Base-by-base conservation (phyloP, 2,329 filamentous ascomycete genomes). In the Teratosphaeria nubilosa region DNA sequence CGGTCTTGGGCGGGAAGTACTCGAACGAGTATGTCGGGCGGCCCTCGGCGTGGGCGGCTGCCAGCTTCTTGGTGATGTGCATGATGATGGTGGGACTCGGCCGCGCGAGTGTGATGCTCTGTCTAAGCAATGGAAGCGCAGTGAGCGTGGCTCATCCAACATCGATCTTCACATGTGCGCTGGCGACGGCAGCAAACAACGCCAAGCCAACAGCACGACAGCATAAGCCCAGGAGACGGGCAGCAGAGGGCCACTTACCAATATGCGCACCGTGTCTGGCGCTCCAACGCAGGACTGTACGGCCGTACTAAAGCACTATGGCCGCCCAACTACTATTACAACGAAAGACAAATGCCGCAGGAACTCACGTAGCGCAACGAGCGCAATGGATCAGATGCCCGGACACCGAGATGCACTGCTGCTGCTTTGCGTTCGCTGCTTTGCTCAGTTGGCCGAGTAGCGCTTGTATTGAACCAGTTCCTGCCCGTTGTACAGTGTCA, bases 1-100 rank as follows among this genome's bases (percentile, higher is more conserved):
- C 88, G 7, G 94, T 99, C 79, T 99, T 99, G 45, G 94, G 94
- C 55, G 94, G 94, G 77, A 99, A 99, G 81, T 96, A 99, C 75
- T 99, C 94, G 79, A 99, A 99, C 60, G 94, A 99, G 80, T 96
- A 96, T 71, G 91, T 94, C 59, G 91, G 87, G 69, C 87, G 83
- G 72, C 86, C 85, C 69, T 86, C 84, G 77, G 83, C 82, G 76
- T 91, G 85, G 75, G 91, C 86, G 68, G 92, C 87, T 66, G 83
- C 80, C 69, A 99, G 82, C 81, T 96, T 96, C 68, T 94, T 85
- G 66, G 87, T 89, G 81, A 99, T 92, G 77, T 97, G 94, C 92
- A 99, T 97, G 64, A 72, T 86, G 45, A 53, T 48, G 51, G 41
- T 32, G 9, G 48, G 27, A 7, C 37, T 51, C 30, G 16, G 31